These are phyloP conservation scores for Sequoia sempervirens DNA, from an alignment of 75 land plant species.

Conservation along the genomic window DNA sequence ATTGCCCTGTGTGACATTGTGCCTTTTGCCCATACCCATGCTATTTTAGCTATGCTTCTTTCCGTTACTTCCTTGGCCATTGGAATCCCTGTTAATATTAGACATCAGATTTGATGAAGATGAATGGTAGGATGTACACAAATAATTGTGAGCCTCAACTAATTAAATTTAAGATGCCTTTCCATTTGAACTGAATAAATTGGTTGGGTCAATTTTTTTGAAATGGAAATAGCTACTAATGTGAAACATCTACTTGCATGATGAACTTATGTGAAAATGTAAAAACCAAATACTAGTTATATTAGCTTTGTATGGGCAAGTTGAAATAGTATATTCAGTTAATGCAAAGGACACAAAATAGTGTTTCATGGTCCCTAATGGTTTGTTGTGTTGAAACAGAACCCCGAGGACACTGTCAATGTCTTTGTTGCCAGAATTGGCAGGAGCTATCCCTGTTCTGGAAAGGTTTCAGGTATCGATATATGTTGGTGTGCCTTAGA, in stretches of 20 bases:
- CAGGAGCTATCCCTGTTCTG: constrained; percentile 75
- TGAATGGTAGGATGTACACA: not conserved
- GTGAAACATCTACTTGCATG: not conserved
- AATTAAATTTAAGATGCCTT: not conserved
- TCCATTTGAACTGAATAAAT: not conserved
- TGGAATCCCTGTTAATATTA: not conserved
- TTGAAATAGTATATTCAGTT: not conserved
- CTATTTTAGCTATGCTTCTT: not conserved
- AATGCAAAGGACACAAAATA: not conserved
- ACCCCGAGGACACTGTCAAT: constrained; percentile 65
- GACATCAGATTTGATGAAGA: not conserved
- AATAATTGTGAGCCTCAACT: not conserved
- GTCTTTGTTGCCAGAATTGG: constrained; percentile 68
- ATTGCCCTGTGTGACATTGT: too few species aligned
- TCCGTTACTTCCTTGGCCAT: not conserved
- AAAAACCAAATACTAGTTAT: not conserved
- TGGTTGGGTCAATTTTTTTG: not conserved
- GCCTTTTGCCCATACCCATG: not conserved
- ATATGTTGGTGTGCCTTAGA: not conserved
- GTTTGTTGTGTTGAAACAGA: constrained; percentile 21
- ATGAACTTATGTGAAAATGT: not conserved
- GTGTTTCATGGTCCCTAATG: constrained; percentile 10
- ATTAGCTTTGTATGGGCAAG: not conserved
- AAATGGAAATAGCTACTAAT: not conserved
- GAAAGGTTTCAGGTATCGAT: constrained; percentile 79